These are phyloP conservation scores for Aphanomyces stellatus DNA, from an alignment of 352 stramenopile genomes.

Conservation along the genomic window DNA sequence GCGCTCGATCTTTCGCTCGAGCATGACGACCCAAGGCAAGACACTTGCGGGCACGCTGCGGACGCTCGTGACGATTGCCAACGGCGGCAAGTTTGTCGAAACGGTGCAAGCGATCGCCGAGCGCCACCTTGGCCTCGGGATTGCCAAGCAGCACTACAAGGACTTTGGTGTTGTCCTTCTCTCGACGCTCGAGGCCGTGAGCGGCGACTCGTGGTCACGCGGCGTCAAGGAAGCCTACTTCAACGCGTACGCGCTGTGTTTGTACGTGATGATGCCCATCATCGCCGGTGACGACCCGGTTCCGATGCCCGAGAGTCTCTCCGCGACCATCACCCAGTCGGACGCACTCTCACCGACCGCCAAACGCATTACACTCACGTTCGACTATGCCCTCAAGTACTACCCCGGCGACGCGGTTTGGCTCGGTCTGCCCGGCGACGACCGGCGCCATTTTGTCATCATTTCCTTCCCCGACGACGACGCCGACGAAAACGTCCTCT, in stretches of 20 bases:
- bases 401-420: not conserved
- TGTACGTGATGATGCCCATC: slow-evolving; percentile 10
- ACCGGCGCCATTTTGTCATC: not conserved
- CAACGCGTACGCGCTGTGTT: slow-evolving; percentile 2
- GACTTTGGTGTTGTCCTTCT: not conserved
- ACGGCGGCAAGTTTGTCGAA: not conserved
- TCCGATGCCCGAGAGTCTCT: not conserved
- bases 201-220: not conserved
- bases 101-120: not conserved
- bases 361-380: not conserved
- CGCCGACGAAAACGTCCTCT: not conserved
- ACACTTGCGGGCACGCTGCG: not conserved
- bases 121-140: not conserved
- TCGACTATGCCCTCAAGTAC: slow-evolving; percentile 1
- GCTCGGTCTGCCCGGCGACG: not conserved
- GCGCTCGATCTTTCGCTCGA: slow-evolving; percentile 3
- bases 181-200: slow-evolving; percentile 2
- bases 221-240: slow-evolving; percentile 10
- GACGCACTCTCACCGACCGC: not conserved
- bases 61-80: not conserved
- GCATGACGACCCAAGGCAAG: slow-evolving; percentile 15
- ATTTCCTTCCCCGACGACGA: not conserved
- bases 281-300: not conserved
- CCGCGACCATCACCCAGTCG: not conserved
- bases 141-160: slow-evolving; percentile 1